Conservation (phyloP, 257 asterid genomes). For the Nyctanthes arbortristis region DNA sequence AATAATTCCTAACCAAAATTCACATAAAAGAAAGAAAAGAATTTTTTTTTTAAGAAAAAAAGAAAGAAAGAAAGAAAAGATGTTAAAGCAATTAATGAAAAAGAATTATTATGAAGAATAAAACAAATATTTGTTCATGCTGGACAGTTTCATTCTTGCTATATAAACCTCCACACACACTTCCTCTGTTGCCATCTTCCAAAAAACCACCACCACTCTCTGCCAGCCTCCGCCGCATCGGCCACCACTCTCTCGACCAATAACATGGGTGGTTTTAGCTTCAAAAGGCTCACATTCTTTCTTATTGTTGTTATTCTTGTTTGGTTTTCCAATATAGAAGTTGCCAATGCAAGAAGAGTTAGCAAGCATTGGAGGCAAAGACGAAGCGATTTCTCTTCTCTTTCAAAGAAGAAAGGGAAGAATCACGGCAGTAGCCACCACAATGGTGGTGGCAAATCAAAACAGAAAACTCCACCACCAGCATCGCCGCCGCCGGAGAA, state of each 20-base stretch:
- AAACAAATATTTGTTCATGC: constrained; percentile 31
- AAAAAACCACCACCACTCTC: neutral
- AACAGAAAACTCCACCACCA: constrained; percentile 39
- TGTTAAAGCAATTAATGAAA: too few relatives aligned
- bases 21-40: too few relatives aligned
- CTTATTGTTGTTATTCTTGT: constrained; percentile 43
- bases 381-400: constrained; percentile 36
- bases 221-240: constrained; percentile 15
- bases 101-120: too few relatives aligned
- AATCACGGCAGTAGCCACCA: constrained; percentile 46
- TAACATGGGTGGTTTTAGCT: constrained; percentile 49
- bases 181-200: constrained; percentile 39
- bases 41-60: too few relatives aligned
- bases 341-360: constrained; percentile 64
- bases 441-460: constrained; percentile 44
- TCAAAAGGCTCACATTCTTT: constrained; percentile 49
- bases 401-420: constrained; percentile 63
- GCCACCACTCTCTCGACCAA: constrained; percentile 1
- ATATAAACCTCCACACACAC: constrained; percentile 54
- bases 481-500: constrained; percentile 29
- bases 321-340: constrained; percentile 52
- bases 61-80: constrained; percentile 30
- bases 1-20: constrained; percentile 34
- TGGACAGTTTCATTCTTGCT: constrained; percentile 34
- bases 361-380: constrained; percentile 58